Percentiles rank a stretch among this genome's conserved stretches.
Evolutionary conservation across 345 rosid species (phyloP).

Genomic region (Moricandia moricandioides): DNA sequence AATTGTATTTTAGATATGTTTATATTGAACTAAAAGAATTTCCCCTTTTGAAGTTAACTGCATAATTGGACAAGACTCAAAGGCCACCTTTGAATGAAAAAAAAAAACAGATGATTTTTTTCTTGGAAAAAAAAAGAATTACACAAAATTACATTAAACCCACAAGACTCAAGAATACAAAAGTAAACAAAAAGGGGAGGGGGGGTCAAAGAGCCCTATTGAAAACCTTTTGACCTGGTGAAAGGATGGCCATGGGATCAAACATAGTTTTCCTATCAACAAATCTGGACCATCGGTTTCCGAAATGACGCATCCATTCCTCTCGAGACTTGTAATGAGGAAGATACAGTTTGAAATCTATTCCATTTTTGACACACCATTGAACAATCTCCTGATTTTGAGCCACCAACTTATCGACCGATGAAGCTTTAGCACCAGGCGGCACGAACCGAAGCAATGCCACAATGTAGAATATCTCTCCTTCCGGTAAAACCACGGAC

Average conservation of each 20-base stretch:
- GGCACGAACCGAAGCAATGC: constrained; percentile 71
- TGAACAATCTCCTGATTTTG: constrained; percentile 67
- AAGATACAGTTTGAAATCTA: constrained; percentile 83
- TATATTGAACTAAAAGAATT: neutral
- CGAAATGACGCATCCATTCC: constrained; percentile 86
- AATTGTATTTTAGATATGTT: neutral
- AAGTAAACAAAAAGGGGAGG: neutral
- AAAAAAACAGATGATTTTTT: neutral
- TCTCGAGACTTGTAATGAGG: constrained; percentile 76
- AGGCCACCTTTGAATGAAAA: neutral
- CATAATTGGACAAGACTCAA: constrained; percentile 9
- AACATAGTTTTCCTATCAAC: constrained; percentile 59
- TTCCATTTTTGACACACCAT: constrained; percentile 44
- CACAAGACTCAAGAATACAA: constrained; percentile 20
- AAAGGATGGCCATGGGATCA: constrained; percentile 83
- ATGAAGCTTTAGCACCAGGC: constrained; percentile 37
- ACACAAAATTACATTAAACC: neutral
- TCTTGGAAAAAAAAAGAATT: neutral
- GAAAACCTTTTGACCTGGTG: constrained; percentile 92
- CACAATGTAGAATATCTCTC: constrained; percentile 82
- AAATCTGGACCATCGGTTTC: constrained; percentile 68
- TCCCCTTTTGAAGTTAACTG: constrained; percentile 4
- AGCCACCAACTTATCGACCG: constrained; percentile 50
- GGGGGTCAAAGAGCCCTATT: constrained; percentile 36
- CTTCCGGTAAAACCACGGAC: constrained; percentile 64